Conservation (phyloP, 495 filamentous ascomycete genomes). For the Penicillium herquei region DNA sequence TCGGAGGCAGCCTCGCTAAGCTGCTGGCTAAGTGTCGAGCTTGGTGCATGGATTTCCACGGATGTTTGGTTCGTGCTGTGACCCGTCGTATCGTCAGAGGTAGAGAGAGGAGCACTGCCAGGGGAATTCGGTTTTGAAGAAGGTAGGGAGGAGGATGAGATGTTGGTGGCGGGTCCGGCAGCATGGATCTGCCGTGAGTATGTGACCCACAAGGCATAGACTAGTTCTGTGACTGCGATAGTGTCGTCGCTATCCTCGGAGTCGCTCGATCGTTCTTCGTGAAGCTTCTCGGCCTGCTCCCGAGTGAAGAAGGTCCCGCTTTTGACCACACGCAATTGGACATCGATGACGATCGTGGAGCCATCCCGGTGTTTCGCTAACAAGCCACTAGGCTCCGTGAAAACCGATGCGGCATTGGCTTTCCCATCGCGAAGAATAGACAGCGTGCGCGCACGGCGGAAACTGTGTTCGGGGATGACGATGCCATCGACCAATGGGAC, state of each 20-base stretch:
- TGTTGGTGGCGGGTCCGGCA: constrained; percentile 52
- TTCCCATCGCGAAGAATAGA: constrained; percentile 79
- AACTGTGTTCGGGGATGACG: constrained; percentile 93
- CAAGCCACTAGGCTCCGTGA: constrained; percentile 77
- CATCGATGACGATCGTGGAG: constrained; percentile 84
- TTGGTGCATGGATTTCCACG: constrained; percentile 49
- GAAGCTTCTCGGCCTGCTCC: constrained; percentile 36
- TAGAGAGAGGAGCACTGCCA: constrained; percentile 4
- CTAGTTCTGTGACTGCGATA: constrained; percentile 66
- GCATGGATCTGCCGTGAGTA: constrained; percentile 92
- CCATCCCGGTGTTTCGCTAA: constrained; percentile 87
- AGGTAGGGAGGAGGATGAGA: constrained; percentile 36
- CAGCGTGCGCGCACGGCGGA: constrained; percentile 82
- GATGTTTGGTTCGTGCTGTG: constrained; percentile 16
- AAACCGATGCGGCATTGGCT: constrained; percentile 66
- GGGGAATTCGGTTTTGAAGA: constrained; percentile 22
- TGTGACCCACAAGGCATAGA: constrained; percentile 95
- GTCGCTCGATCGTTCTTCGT: constrained; percentile 29
- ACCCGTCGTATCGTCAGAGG: not conserved
- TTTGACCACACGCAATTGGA: constrained; percentile 93
- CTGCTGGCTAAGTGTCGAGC: constrained; percentile 70
- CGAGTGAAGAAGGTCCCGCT: constrained; percentile 61
- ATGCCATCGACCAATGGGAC: constrained; percentile 86
- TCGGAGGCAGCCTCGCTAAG: constrained; percentile 67
- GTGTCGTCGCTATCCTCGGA: constrained; percentile 40